Percentiles rank a stretch among this genome's conserved stretches.
Evolutionary conservation across 78 protist genomes (phyloP).

Genomic region (Neovahlkampfia damariscottae): DNA sequence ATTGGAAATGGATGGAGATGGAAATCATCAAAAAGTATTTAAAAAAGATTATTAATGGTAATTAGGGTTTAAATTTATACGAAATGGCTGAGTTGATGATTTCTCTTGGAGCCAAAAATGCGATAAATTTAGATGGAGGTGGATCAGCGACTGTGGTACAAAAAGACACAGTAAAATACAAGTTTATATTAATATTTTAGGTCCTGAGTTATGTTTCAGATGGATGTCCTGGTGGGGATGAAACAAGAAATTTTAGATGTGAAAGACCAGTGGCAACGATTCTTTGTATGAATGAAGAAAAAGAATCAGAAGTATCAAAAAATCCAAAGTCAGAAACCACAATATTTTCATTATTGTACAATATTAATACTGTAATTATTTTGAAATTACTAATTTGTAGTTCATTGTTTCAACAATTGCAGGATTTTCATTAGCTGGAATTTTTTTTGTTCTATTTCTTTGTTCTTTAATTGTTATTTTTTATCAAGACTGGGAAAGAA

Average conservation of each 20-base stretch:
- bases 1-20: conserved; percentile 17
- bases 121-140: conserved; percentile 32
- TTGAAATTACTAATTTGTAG: too few species aligned
- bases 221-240: neutral
- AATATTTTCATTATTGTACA: too few species aligned
- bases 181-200: neutral
- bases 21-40: neutral
- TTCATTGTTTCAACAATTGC: too few species aligned
- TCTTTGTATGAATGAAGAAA: neutral
- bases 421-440: too few species aligned
- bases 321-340: too few species aligned
- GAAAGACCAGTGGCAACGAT: neutral
- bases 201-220: neutral
- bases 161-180: neutral
- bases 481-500: too few species aligned
- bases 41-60: too few species aligned
- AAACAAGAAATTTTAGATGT: neutral
- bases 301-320: neutral
- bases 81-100: neutral
- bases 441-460: too few species aligned
- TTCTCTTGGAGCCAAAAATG: neutral
- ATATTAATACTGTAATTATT: too few species aligned
- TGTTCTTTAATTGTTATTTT: too few species aligned
- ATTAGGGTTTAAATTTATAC: neutral
- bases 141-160: conserved; percentile 4